Conservation (phyloP, 345 rosid species). For the Populus deltoides region DNA sequence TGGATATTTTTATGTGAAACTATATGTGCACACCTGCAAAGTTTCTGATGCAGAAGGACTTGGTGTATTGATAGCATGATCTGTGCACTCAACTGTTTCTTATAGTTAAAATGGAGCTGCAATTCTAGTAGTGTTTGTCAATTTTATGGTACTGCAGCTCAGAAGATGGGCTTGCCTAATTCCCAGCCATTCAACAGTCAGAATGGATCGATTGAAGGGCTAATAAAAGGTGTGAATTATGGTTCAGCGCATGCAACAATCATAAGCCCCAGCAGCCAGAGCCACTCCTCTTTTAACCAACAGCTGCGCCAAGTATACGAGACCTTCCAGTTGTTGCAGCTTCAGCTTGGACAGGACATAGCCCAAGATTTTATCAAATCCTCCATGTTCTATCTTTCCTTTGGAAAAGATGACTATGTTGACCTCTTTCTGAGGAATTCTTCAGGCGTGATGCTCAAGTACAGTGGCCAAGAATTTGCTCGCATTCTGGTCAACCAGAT, state of each 20-base stretch:
- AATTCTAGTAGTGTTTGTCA: background rate
- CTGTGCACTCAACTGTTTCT: background rate
- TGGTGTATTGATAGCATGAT: no score
- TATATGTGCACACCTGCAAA: no score
- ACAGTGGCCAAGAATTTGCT: conserved; percentile 46
- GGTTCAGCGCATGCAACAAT: conserved; percentile 61
- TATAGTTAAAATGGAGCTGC: background rate
- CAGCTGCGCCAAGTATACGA: conserved; percentile 63
- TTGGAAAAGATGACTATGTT: conserved; percentile 63
- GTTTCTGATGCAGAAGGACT: no score
- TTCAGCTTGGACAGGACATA: conserved; percentile 34
- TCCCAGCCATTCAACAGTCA: conserved; percentile 46
- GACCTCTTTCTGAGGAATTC: conserved; percentile 47
- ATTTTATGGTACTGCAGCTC: conserved; percentile 35
- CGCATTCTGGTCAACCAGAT: conserved; percentile 50
- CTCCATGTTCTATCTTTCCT: conserved; percentile 60
- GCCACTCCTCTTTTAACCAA: conserved; percentile 57
- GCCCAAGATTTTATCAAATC: conserved; percentile 36
- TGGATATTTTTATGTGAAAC: no score
- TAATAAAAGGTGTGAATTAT: conserved; percentile 44
- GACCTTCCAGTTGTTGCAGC: conserved; percentile 54
- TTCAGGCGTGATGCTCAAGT: conserved; percentile 39
- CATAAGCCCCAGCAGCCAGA: conserved; percentile 36
- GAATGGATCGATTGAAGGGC: conserved; percentile 45
- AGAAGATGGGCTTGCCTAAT: conserved; percentile 44